phyloP scores from a whole-genome alignment of 2,329 filamentous ascomycete genomes.

The Alternaria longipes region DNA sequence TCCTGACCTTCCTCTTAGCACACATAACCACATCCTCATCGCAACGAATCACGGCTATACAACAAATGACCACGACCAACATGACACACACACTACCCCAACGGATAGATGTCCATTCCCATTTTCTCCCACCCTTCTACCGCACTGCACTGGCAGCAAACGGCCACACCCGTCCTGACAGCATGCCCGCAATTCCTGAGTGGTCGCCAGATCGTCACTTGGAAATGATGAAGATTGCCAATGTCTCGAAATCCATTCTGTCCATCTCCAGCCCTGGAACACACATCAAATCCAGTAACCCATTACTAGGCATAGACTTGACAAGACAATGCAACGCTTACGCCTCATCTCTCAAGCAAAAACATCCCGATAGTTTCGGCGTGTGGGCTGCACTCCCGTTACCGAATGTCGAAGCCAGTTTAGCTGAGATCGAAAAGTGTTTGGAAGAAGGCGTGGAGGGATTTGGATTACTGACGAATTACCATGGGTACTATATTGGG shows the following conservation, averaged over 20 bases:
- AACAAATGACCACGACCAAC: constrained; percentile 2
- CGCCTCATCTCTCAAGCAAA: constrained; percentile 51
- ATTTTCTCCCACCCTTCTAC: constrained; percentile 58
- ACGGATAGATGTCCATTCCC: constrained; percentile 60
- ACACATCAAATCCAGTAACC: constrained; percentile 55
- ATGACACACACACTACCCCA: constrained; percentile 34
- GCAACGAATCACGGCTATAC: background rate
- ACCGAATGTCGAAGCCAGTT: constrained; percentile 58
- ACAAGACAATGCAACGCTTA: constrained; percentile 55
- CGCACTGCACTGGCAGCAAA: constrained; percentile 51
- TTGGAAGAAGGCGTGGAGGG: constrained; percentile 60
- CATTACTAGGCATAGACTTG: constrained; percentile 48
- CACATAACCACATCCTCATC: background rate
- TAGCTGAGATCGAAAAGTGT: constrained; percentile 59
- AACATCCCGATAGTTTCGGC: constrained; percentile 55
- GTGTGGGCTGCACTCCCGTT: constrained; percentile 65
- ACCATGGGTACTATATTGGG: constrained; percentile 63
- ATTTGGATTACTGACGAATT: constrained; percentile 62
- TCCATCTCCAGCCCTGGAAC: constrained; percentile 65
- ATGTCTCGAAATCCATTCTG: constrained; percentile 63
- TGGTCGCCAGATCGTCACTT: constrained; percentile 61
- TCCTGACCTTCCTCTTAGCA: constrained; percentile 2
- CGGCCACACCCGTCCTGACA: constrained; percentile 58
- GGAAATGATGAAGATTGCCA: constrained; percentile 59
- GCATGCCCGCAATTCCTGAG: constrained; percentile 59